phyloP scores from a whole-genome alignment of 352 stramenopile species.

The Thalassiosira ordinaria region DNA sequence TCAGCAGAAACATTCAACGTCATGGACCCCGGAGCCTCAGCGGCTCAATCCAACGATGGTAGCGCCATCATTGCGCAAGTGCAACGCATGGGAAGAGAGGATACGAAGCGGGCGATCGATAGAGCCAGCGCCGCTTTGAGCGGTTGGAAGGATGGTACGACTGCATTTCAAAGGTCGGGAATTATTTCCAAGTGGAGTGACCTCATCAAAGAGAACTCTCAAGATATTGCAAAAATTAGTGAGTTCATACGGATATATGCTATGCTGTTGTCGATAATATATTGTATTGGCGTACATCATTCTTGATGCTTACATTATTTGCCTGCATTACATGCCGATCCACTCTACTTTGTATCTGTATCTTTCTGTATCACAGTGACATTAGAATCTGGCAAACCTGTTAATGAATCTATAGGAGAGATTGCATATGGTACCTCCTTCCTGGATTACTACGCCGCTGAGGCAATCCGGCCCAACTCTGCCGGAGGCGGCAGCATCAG shows the following conservation, averaged over 20 bases:
- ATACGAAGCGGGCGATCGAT: constrained; percentile 59
- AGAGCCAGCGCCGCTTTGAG: constrained; percentile 34
- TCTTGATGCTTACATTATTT: no score
- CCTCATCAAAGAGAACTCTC: constrained; percentile 68
- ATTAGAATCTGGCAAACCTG: constrained; percentile 96
- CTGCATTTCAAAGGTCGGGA: constrained; percentile 53
- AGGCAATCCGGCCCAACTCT: constrained; percentile 89
- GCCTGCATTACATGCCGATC: no score
- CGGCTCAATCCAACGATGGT: constrained; percentile 35
- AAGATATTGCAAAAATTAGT: constrained; percentile 77
- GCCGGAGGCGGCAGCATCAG: constrained; percentile 62
- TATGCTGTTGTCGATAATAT: no score
- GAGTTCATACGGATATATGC: no score
- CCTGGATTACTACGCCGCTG: constrained; percentile 96
- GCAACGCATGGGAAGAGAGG: constrained; percentile 45
- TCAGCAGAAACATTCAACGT: constrained; percentile 56
- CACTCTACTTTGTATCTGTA: no score
- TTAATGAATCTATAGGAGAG: constrained; percentile 93
- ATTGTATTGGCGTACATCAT: no score
- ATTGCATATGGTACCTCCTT: constrained; percentile 93
- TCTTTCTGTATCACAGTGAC: constrained; percentile 91
- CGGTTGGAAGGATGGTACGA: constrained; percentile 69
- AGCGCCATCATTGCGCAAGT: constrained; percentile 48
- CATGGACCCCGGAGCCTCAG: constrained; percentile 56
- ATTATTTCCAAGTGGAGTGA: constrained; percentile 64